Evolutionary conservation across 2,329 filamentous ascomycete genomes (phyloP).

Genomic region (Apiospora saccharicola): DNA sequence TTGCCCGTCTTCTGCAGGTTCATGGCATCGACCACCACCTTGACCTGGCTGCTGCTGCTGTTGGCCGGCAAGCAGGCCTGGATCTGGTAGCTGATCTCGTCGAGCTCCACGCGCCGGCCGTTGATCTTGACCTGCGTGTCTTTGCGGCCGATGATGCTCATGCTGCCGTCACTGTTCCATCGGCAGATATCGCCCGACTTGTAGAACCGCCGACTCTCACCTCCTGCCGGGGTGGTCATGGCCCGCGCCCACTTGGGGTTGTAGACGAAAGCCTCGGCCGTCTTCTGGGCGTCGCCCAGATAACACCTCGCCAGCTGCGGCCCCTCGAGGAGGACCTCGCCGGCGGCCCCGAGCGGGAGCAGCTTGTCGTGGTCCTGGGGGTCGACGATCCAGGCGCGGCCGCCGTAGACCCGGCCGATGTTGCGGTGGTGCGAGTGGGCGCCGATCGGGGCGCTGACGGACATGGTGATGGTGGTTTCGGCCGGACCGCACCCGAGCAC

Average conservation of each 20-base stretch:
- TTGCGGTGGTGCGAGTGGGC: too few relatives aligned
- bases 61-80: too few relatives aligned
- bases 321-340: neutral
- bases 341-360: neutral
- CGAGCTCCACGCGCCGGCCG: neutral
- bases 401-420: neutral
- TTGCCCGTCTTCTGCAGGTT: too few relatives aligned
- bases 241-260: too few relatives aligned
- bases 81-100: neutral
- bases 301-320: neutral
- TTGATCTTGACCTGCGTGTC: constrained; percentile 10
- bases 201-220: neutral
- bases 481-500: neutral
- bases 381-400: neutral
- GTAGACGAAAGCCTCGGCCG: neutral
- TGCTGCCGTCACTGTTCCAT: neutral
- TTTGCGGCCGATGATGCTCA: neutral
- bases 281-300: neutral
- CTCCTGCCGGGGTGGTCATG: too few relatives aligned
- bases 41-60: too few relatives aligned
- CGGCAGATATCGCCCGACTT: neutral
- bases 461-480: neutral
- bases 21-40: too few relatives aligned
- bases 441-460: too few relatives aligned
- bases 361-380: neutral